Evolutionary conservation across 306 rosid species (phyloP).

Genomic region (Canavalia ensiformis): DNA sequence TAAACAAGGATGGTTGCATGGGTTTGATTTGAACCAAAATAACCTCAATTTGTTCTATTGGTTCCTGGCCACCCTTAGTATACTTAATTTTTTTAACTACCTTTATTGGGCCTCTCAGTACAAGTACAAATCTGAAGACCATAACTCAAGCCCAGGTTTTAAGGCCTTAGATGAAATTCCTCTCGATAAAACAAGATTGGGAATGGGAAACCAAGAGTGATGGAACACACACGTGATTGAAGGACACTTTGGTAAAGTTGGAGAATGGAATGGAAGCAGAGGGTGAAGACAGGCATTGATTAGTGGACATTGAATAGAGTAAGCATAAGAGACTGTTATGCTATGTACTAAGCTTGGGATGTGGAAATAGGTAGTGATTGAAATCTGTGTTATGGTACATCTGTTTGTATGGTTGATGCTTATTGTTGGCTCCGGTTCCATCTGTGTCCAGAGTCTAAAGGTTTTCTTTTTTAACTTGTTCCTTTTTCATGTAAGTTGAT

Average conservation of each 20-base stretch:
- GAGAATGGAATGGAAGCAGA: constrained; percentile 22
- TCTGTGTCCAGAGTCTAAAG: constrained; percentile 17
- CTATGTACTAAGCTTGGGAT: constrained; percentile 39
- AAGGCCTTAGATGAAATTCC: constrained; percentile 36
- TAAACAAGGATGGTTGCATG: constrained; percentile 75
- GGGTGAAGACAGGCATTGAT: constrained; percentile 10
- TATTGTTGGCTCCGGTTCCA: constrained; percentile 32
- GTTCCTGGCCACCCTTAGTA: constrained; percentile 80
- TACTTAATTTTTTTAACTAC: constrained; percentile 72
- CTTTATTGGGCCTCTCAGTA: constrained; percentile 74
- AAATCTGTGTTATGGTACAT: constrained; percentile 26
- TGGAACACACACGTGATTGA: constrained; percentile 30
- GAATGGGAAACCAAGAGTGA: constrained; percentile 37
- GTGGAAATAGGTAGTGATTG: constrained; percentile 39
- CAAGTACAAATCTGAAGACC: constrained; percentile 73
- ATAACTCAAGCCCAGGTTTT: constrained; percentile 8
- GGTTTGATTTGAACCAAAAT: constrained; percentile 62
- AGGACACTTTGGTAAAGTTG: background rate
- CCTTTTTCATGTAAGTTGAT: constrained; percentile 18
- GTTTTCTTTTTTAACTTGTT: constrained; percentile 29
- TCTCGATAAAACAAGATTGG: background rate
- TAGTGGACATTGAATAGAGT: constrained; percentile 14
- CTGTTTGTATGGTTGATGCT: constrained; percentile 48
- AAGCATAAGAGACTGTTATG: constrained; percentile 20
- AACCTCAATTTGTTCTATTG: constrained; percentile 77